These are phyloP conservation scores for Microsporum ferrugineum DNA, from an alignment of 2,329 filamentous ascomycete species.

Conservation along the genomic window DNA sequence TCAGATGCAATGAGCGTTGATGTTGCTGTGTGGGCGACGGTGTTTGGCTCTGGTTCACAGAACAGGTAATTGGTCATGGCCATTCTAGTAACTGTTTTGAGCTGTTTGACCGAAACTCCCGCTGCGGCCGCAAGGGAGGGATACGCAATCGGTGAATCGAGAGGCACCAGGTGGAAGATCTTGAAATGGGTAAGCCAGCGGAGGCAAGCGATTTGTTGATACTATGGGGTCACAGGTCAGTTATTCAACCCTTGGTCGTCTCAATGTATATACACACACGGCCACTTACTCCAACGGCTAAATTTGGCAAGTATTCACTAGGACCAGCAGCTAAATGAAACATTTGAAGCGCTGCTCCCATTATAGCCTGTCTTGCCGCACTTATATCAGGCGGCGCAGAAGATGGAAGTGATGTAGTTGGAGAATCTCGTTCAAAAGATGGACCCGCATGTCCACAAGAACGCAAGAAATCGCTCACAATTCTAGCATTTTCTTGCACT, in stretches of 20 bases:
- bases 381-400: slow-evolving; percentile 9
- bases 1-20: slow-evolving; percentile 37
- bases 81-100: slow-evolving; percentile 38
- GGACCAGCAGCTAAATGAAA: slow-evolving; percentile 19
- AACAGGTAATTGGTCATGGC: slow-evolving; percentile 50
- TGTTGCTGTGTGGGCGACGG: slow-evolving; percentile 46
- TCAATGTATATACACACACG: background rate
- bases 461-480: background rate
- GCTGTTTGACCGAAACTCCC: slow-evolving; percentile 16
- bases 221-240: slow-evolving; percentile 8
- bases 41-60: slow-evolving; percentile 39
- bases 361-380: slow-evolving; percentile 14
- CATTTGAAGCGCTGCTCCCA: slow-evolving; percentile 16
- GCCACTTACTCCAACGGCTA: background rate
- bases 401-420: slow-evolving; percentile 11
- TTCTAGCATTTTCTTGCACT: background rate
- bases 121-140: slow-evolving; percentile 18
- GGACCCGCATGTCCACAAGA: background rate
- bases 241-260: background rate
- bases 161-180: slow-evolving; percentile 22
- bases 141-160: slow-evolving; percentile 18
- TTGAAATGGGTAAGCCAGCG: slow-evolving; percentile 23
- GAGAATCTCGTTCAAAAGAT: background rate
- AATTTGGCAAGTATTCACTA: slow-evolving; percentile 13
- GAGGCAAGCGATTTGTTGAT: slow-evolving; percentile 20